Conservation (phyloP, 331 rosid species). For the Pyrus hybrid region DNA sequence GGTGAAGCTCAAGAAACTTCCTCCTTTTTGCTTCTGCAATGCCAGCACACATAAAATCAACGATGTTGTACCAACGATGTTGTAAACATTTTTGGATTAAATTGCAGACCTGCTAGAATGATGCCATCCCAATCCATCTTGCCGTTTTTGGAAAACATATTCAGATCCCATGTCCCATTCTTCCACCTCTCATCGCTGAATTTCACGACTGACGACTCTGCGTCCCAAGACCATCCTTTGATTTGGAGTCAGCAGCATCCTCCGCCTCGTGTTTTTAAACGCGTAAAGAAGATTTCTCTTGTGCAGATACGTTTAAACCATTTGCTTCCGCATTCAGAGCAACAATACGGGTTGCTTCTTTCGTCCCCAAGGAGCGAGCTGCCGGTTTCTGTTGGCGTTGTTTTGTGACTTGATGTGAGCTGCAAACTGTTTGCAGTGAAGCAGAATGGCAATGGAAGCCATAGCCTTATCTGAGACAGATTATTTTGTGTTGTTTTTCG, state of each 20-base stretch:
- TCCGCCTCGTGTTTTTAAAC: neutral
- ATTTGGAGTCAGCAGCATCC: conserved; percentile 1
- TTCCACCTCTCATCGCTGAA: conserved; percentile 30
- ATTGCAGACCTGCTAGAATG: conserved; percentile 27
- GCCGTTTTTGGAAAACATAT: conserved; percentile 32
- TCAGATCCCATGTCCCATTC: conserved; percentile 45
- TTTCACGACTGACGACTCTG: neutral
- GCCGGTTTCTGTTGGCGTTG: conserved; percentile 2
- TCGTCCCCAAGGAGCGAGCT: conserved; percentile 6
- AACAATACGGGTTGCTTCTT: conserved; percentile 7
- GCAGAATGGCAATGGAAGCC: conserved; percentile 36
- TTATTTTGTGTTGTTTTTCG: no score
- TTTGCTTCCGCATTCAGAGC: conserved; percentile 5
- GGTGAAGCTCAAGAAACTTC: conserved; percentile 35
- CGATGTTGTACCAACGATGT: neutral
- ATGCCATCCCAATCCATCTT: conserved; percentile 38
- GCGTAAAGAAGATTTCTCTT: neutral
- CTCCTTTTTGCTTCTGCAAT: conserved; percentile 41
- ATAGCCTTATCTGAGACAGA: neutral
- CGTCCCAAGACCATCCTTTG: neutral
- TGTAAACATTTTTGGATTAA: neutral
- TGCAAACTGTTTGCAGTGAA: conserved; percentile 22
- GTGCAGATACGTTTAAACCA: neutral
- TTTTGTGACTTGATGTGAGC: conserved; percentile 19
- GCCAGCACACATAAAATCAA: neutral